These are phyloP conservation scores for Hypoxylon sp. DNA, from an alignment of 2,329 filamentous ascomycete genomes.

Conservation along the genomic window DNA sequence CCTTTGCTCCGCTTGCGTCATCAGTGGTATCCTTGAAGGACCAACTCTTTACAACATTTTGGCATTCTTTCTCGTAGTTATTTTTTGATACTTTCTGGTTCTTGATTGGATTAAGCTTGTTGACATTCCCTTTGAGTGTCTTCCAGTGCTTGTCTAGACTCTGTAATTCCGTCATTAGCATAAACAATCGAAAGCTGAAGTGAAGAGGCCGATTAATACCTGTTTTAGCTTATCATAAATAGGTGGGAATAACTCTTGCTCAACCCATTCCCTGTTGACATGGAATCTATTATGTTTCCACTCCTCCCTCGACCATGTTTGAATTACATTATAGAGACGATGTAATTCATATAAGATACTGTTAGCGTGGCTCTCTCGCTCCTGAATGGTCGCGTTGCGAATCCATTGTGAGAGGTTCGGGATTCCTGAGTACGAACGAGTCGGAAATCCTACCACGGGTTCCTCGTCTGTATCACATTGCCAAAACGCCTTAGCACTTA, in stretches of 20 bases:
- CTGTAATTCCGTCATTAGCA: background rate
- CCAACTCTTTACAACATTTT: background rate
- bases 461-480: slow-evolving; percentile 4
- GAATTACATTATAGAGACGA: slow-evolving; percentile 1
- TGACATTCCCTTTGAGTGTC: background rate
- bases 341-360: slow-evolving; percentile 4
- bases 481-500: slow-evolving; percentile 41
- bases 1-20: background rate
- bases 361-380: slow-evolving; percentile 12
- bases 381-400: background rate
- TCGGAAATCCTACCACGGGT: background rate
- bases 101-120: background rate
- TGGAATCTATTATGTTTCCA: background rate
- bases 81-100: background rate
- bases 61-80: background rate
- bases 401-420: slow-evolving; percentile 9
- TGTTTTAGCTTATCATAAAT: background rate
- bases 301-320: slow-evolving; percentile 10
- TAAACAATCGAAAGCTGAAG: background rate
- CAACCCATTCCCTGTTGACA: background rate
- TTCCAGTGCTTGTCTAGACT: background rate
- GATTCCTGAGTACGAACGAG: slow-evolving; percentile 3
- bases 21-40: slow-evolving; percentile 1
- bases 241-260: background rate
- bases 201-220: slow-evolving; percentile 2